Evolutionary conservation across 2,329 filamentous ascomycete genomes (phyloP), one percentile per base, ranked within the genome.

Genomic region (Beauveria asiatica): DNA sequence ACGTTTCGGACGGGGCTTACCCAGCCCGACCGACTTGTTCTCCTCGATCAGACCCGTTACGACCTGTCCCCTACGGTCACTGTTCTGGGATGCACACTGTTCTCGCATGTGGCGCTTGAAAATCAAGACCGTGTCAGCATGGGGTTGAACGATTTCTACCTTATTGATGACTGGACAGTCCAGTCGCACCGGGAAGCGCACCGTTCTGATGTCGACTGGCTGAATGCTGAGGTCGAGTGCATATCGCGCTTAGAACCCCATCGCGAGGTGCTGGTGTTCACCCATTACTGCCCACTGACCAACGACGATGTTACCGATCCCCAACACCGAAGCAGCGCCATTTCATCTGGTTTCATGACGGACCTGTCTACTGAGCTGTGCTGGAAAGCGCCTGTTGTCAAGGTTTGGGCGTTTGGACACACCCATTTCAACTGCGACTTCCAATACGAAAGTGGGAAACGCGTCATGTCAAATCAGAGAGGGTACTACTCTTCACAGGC

Each of bases 321-420:
- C 70, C 74, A 2, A 62, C 57, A 52, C 72, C 76, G 62, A 48
- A 51, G 1, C 19, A 63, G 68, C 1, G 17, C 44, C 3, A 50
- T 57, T 41, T 25, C 44, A 17, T 49, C 30, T 41, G 75, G 69
- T 3, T 80, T 80, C 63, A 68, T 72, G 21, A 78, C 76, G 3
- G 73, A 79, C 64, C 64, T 80, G 49, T 67, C 64, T 0, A 60
- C 42, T 1, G 69, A 78, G 54, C 30, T 59, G 13, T 78, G 76
- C 58, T 79, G 73, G 73, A 69, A 57, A 37, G 72, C 67, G 58
- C 61, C 60, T 1, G 67, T 61, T 4, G 76, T 80, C 5, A 69
- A 67, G 41, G 23, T 77, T 3, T 80, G 77, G 78, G 77, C 73
- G 2, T 80, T 78, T 68, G 76, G 78, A 2, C 77, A 80, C 64